Evolutionary conservation across 78 protist genomes (phyloP).

Genomic region (Tieghemostelium lacteum): DNA sequence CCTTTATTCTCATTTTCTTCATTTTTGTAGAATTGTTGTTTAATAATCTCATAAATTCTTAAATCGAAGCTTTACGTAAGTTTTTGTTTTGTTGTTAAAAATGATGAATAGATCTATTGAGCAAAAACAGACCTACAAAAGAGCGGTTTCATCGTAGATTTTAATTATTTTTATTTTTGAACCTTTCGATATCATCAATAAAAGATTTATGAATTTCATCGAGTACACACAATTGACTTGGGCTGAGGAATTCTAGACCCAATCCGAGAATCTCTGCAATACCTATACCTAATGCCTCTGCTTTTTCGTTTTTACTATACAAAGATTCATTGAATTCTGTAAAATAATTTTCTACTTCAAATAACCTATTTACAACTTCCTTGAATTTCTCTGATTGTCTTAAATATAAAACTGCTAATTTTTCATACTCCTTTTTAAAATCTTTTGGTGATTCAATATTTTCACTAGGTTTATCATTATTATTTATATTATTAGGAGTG

Average conservation of each 20-base stretch:
- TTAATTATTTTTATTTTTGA: not conserved
- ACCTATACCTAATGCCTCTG: conserved; percentile 70
- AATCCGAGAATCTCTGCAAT: conserved; percentile 46
- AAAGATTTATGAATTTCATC: conserved; percentile 29
- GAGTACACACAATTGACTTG: conserved; percentile 15
- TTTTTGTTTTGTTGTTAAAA: too few relatives aligned
- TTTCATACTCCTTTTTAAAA: conserved; percentile 45
- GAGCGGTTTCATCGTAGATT: too few relatives aligned
- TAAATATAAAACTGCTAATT: conserved; percentile 38
- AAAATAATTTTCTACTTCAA: conserved; percentile 37
- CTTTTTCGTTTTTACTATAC: conserved; percentile 33
- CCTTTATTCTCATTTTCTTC: too few relatives aligned
- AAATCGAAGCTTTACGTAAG: too few relatives aligned
- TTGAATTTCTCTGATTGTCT: conserved; percentile 29
- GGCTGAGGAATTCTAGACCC: conserved; percentile 24
- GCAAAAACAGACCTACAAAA: too few relatives aligned
- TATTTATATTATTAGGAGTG: not conserved
- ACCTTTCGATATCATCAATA: conserved; percentile 13
- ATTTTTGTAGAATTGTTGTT: too few relatives aligned
- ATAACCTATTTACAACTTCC: conserved; percentile 11
- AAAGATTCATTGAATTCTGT: conserved; percentile 22
- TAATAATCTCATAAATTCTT: too few relatives aligned
- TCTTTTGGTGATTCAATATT: not conserved
- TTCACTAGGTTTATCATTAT: not conserved
- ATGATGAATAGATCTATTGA: too few relatives aligned